Evolutionary conservation across 225 moss, liverwort and hornwort species (phyloP), one percentile per base, ranked within the genome.

Genomic region (Pseudoscleropodium purum): DNA sequence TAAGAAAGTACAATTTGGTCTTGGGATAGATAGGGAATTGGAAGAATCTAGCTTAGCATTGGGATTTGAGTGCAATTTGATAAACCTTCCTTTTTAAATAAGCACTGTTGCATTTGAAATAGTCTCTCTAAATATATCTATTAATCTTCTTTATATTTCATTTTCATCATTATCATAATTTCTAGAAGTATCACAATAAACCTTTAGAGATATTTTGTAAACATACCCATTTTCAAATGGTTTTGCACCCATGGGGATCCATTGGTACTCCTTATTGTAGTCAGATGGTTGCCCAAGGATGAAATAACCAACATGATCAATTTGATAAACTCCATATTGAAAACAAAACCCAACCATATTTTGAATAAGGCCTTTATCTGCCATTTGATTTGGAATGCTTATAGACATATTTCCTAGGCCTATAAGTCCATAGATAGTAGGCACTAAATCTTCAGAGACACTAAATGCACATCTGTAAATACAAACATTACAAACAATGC

Each of bases 331-430:
- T 5, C 90, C 90, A 36, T 89, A 92, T 51, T 84, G 41, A 21
- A 92, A 90, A 47, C 92, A 92, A 67, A 92, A 89, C 11, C 87
- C 89, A 59, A 92, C 31, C 67, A 90, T 16, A 47, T 90, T 87
- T 0, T 89, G 52, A 61, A 89, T 86, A 39, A 92, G 67, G 25
- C 89, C 86, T 79, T 83, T 84, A 10, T 86, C 6, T 7, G 26
- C 39, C 87, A 89, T 52, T 84, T 92, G 92, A 43, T 27, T 83
- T 60, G 75, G 79, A 65, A 92, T 19, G 31, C 86, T 90, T 52
- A 92, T 79, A 23, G 59, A 45, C 87, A 89, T 87, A 21, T 92
- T 92, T 18, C 88, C 86, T 34, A 92, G 79, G 15, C 86, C 92
- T 36, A 90, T 11, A 34, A 92, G 45, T 67, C 92, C 92, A 84